Evolutionary conservation across 169 alveolate species (phyloP).

Genomic region (Sarcocystis neurona): DNA sequence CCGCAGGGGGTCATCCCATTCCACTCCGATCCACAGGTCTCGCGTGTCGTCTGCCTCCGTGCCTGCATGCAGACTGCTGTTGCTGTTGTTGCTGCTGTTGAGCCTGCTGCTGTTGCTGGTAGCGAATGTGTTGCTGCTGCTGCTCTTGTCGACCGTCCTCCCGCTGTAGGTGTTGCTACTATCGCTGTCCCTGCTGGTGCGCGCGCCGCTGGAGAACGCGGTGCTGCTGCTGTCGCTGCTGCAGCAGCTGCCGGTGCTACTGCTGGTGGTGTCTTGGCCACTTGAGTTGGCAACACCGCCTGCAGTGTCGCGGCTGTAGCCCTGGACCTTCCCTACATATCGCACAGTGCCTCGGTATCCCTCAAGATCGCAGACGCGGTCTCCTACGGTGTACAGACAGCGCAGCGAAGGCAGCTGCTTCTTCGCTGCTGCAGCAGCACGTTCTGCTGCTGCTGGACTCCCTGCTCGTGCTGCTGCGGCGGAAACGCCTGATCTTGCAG

Average conservation of each 20-base stretch:
- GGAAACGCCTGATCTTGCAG: too few relatives aligned
- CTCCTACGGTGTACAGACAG: slow-evolving; percentile 11
- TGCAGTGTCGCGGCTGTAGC: not conserved
- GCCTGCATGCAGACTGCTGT: not conserved
- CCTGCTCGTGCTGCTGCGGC: too few relatives aligned
- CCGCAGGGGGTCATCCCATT: slow-evolving; percentile 60
- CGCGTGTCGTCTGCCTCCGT: too few relatives aligned
- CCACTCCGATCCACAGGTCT: slow-evolving; percentile 65
- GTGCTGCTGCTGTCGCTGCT: too few relatives aligned
- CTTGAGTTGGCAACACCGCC: not conserved
- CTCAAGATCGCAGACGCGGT: not conserved
- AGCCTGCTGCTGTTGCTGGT: not conserved
- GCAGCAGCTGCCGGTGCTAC: not conserved
- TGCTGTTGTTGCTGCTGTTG: not conserved
- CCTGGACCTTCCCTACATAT: not conserved
- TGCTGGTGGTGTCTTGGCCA: not conserved
- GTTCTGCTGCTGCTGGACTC: too few relatives aligned
- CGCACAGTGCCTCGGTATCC: slow-evolving; percentile 9
- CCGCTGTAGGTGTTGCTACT: too few relatives aligned
- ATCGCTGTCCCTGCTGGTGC: too few relatives aligned
- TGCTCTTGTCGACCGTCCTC: too few relatives aligned
- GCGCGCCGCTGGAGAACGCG: too few relatives aligned
- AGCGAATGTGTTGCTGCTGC: too few relatives aligned
- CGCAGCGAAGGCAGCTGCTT: not conserved
- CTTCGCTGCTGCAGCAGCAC: not conserved